Conservation (phyloP, 352 stramenopile species). For the Pythium dissimile region DNA sequence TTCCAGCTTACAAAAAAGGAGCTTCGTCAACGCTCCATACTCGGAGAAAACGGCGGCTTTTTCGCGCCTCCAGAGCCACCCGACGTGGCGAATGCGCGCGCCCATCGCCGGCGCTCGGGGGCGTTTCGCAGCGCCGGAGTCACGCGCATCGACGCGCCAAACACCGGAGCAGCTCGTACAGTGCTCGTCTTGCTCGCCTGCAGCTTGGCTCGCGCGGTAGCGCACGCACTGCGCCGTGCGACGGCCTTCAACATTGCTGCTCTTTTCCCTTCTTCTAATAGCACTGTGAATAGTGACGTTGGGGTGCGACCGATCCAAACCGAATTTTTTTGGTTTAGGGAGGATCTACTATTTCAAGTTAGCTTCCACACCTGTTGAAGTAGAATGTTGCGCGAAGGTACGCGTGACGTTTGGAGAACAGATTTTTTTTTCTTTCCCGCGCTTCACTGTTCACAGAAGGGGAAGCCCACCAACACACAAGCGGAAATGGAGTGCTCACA, state of each 20-base stretch:
- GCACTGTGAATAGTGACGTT: background rate
- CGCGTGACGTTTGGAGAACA: no score
- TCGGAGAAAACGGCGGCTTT: background rate
- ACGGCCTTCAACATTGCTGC: constrained; percentile 17
- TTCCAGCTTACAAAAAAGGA: background rate
- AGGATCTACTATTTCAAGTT: background rate
- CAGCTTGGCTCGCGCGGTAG: background rate
- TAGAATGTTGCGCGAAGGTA: background rate
- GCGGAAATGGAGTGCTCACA: background rate
- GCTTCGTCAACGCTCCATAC: no score
- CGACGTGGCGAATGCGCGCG: constrained; percentile 11
- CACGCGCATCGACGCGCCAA: constrained; percentile 4
- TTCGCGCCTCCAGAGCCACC: background rate
- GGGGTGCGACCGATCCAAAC: no score
- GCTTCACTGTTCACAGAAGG: no score
- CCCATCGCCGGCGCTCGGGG: constrained; percentile 5
- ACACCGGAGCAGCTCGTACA: background rate
- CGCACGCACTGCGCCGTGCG: constrained; percentile 2
- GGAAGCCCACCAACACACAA: no score
- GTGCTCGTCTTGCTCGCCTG: background rate
- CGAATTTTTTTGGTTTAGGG: background rate
- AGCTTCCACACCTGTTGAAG: background rate
- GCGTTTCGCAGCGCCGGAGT: background rate
- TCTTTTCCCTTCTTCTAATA: background rate
- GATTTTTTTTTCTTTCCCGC: no score